Evolutionary conservation across 768 basidiomycete genomes (phyloP).

Genomic region (Russula lepida): DNA sequence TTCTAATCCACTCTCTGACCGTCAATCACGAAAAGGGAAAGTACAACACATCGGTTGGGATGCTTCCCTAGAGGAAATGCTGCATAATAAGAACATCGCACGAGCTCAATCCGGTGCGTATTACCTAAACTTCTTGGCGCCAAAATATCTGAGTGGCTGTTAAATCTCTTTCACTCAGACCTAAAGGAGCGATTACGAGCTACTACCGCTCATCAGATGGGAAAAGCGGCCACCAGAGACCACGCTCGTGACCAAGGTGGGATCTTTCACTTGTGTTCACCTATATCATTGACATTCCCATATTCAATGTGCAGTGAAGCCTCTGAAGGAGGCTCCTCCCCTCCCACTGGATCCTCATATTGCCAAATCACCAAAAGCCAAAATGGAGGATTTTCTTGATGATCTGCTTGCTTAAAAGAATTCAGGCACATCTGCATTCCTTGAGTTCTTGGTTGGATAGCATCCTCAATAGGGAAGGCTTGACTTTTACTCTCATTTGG

Average conservation of each 20-base stretch:
- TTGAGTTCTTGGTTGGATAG: too few species aligned
- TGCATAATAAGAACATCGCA: constrained; percentile 59
- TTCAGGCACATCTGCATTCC: too few species aligned
- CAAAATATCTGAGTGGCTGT: background rate
- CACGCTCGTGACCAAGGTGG: background rate
- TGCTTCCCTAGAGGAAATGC: constrained; percentile 52
- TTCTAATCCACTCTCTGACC: constrained; percentile 20
- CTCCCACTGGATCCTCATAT: constrained; percentile 34
- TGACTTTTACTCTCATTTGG: too few species aligned
- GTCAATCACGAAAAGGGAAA: constrained; percentile 50
- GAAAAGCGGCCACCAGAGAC: constrained; percentile 18
- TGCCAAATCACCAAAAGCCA: constrained; percentile 39
- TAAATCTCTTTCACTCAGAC: constrained; percentile 19
- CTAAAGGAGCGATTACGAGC: constrained; percentile 28
- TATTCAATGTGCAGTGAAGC: constrained; percentile 24
- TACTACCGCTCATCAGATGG: constrained; percentile 23
- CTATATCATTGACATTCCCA: background rate
- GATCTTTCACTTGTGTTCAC: background rate
- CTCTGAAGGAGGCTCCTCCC: constrained; percentile 42
- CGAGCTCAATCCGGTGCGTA: constrained; percentile 65
- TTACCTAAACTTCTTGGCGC: background rate
- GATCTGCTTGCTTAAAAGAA: constrained; percentile 43
- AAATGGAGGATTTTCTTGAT: constrained; percentile 68
- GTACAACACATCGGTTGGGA: constrained; percentile 63
- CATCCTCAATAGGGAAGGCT: too few species aligned